These are phyloP conservation scores for Triticum turgidum DNA, from an alignment of 176 grass and related monocot species.

Conservation along the genomic window DNA sequence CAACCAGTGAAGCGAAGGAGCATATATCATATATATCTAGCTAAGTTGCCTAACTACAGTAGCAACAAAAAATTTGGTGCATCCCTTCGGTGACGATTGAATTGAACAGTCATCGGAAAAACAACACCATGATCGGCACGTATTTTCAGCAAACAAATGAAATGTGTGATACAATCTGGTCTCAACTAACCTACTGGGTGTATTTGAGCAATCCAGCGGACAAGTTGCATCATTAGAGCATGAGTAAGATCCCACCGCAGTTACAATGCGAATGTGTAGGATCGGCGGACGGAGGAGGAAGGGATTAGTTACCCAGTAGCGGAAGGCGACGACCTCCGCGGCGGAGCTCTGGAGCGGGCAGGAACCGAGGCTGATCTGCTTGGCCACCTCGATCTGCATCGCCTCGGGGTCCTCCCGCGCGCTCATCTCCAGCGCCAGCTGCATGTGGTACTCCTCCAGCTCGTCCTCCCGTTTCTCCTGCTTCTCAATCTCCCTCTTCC, in stretches of 20 bases:
- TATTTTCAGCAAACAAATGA: slow-evolving; percentile 2
- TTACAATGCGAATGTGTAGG: not conserved
- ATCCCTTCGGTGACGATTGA: not conserved
- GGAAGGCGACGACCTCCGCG: slow-evolving; percentile 72
- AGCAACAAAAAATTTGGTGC: not conserved
- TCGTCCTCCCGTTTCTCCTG: slow-evolving; percentile 44
- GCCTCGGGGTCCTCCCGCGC: slow-evolving; percentile 92
- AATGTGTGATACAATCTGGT: not conserved
- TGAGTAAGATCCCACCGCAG: not conserved
- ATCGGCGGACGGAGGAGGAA: not conserved
- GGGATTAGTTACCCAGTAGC: slow-evolving; percentile 88
- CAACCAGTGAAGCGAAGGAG: slow-evolving; percentile 6
- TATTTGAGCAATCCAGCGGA: not conserved
- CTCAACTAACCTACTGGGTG: slow-evolving; percentile 3
- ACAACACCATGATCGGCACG: not conserved
- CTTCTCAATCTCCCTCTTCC: slow-evolving; percentile 32
- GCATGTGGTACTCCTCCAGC: slow-evolving; percentile 93
- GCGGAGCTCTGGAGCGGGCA: slow-evolving; percentile 66
- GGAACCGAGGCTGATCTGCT: slow-evolving; percentile 95
- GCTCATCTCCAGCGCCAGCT: slow-evolving; percentile 94
- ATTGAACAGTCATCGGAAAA: slow-evolving; percentile 10
- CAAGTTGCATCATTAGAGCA: slow-evolving; percentile 9
- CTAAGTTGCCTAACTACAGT: not conserved
- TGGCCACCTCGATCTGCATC: slow-evolving; percentile 91
- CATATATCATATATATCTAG: slow-evolving; percentile 4